Evolutionary conservation across 1,139 yeast genomes (phyloP).

Genomic region (Protomyces lactucae-debilis): DNA sequence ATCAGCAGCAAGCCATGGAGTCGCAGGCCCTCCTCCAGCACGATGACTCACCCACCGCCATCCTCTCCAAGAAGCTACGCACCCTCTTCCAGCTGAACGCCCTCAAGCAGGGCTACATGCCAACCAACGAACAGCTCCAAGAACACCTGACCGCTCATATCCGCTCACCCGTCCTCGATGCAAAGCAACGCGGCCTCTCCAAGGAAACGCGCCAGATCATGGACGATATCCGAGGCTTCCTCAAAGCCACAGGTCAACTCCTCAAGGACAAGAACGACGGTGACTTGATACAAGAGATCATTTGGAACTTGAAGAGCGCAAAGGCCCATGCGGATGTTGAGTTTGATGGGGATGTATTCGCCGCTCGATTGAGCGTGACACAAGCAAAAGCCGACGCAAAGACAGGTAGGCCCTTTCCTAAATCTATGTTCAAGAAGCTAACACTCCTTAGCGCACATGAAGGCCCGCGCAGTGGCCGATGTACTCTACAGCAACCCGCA

Average conservation of each 20-base stretch:
- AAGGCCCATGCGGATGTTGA: conserved; percentile 9
- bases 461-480: conserved; percentile 16
- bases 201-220: conserved; percentile 13
- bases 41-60: conserved; percentile 23
- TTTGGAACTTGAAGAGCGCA: conserved; percentile 13
- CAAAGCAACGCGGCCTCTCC: conserved; percentile 13
- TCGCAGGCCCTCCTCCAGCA: conserved; percentile 20
- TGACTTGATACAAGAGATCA: conserved; percentile 21
- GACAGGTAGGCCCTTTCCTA: conserved; percentile 1
- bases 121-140: conserved; percentile 11
- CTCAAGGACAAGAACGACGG: conserved; percentile 23
- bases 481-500: conserved; percentile 25
- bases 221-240: conserved; percentile 9
- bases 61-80: conserved; percentile 10
- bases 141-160: conserved; percentile 17
- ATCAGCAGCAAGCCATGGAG: neutral
- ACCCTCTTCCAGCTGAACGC: conserved; percentile 21
- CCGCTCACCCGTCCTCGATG: conserved; percentile 19
- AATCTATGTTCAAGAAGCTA: no score
- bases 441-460: conserved; percentile 5
- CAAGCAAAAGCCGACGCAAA: conserved; percentile 20
- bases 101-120: conserved; percentile 19
- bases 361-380: conserved; percentile 14
- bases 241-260: conserved; percentile 7
- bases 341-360: conserved; percentile 6